Percentiles rank a stretch among this genome's conserved stretches.
phyloP scores from a whole-genome alignment of 106 monocot genomes.

The Posidonia australis region DNA sequence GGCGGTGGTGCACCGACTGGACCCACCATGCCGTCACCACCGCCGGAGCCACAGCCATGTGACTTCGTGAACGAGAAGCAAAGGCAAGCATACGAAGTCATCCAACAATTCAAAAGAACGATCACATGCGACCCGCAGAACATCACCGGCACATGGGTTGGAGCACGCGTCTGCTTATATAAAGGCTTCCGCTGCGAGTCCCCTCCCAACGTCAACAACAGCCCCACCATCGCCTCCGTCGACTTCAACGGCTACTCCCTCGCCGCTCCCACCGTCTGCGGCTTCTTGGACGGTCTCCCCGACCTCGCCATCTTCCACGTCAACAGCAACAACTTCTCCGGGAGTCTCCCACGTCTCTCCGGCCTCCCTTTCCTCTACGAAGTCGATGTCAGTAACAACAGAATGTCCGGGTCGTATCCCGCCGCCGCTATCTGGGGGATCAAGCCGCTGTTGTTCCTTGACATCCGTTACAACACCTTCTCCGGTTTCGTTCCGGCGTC shows the following conservation, averaged over 20 bases:
- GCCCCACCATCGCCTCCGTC: constrained; percentile 6
- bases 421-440: not conserved
- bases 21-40: constrained; percentile 1
- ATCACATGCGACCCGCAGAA: constrained; percentile 11
- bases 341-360: constrained; percentile 11
- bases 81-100: constrained; percentile 3
- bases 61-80: constrained; percentile 6
- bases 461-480: constrained; percentile 22
- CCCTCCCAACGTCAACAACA: too few relatives aligned
- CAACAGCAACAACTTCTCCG: constrained; percentile 26
- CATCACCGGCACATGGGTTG: constrained; percentile 10
- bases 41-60: not conserved
- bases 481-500: constrained; percentile 31
- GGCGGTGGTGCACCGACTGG: too few relatives aligned
- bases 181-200: constrained; percentile 5
- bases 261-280: constrained; percentile 9
- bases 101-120: constrained; percentile 11
- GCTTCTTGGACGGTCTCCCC: constrained; percentile 10
- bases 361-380: constrained; percentile 16
- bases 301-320: too few relatives aligned
- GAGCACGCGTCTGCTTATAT: constrained; percentile 1
- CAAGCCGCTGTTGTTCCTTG: constrained; percentile 5
- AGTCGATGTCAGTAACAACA: constrained; percentile 25
- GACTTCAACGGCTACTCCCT: constrained; percentile 19
- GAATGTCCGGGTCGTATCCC: constrained; percentile 9